Base-by-base conservation (phyloP, 1,284 basidiomycete genomes). In the Athelia sp. region DNA sequence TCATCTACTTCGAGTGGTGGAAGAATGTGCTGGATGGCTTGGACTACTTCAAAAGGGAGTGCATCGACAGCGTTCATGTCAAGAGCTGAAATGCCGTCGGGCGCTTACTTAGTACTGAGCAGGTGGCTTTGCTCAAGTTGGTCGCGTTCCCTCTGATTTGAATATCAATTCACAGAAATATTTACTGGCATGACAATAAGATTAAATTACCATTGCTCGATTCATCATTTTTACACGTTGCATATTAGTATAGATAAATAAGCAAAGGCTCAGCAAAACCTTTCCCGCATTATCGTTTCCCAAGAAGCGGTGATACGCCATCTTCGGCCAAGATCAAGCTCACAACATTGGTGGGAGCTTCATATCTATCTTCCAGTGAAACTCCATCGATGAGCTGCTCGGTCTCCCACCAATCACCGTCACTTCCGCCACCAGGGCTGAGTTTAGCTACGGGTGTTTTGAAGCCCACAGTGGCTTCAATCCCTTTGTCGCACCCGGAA, bases 1-100 rank as follows among this genome's bases (percentile, higher is more conserved):
- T 86, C 82, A 0, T 54, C 54, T 71, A 60, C 1, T 65, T 69
- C 3, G 70, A 58, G 43, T 78, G 68, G 18, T 80, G 57, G 47
- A 3, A 90, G 71, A 45, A 87, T 75, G 52, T 81, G 78, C 57
- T 87, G 80, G 49, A 90, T 84, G 3, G 82, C 77, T 34, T 82
- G 63, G 46, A 87, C 69, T 45, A 88, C 67, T 60, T 90, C 84
- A 48, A 74, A 76, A 18, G 86, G 79, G 11, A 88, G 71, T 42
- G 79, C 77, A 51, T 75, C 75, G 54, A 65, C 64, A 47, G 17
- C 15, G 36, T n/a, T 22, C 36, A 40, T 40, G n/a, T 40, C n/a
- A 22, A 40, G 17, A 18, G 32, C 17, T 11, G 32, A 34, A 11
- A 34, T 34, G n/a, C n/a, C n/a, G n/a, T n/a, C n/a, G n/a, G n/a